Evolutionary conservation across 768 basidiomycete species (phyloP).

Genomic region (Lepiota brunneoincarnata): DNA sequence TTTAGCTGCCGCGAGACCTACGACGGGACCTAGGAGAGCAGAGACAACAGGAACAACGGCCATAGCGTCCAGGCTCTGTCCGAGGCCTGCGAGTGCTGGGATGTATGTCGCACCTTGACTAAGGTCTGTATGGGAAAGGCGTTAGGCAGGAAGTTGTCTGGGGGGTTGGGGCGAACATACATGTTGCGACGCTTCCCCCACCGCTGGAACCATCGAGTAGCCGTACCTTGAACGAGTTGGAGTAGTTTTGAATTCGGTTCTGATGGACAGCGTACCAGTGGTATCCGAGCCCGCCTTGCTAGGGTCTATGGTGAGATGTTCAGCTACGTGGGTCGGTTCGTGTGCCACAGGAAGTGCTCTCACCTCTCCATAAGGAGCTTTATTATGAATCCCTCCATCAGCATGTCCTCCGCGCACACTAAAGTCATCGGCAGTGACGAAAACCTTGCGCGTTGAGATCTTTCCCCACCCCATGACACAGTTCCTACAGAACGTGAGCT

Average conservation of each 20-base stretch:
- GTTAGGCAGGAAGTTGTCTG: neutral
- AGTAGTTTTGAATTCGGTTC: neutral
- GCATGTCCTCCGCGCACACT: conserved; percentile 42
- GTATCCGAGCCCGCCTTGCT: conserved; percentile 32
- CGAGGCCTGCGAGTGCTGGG: conserved; percentile 31
- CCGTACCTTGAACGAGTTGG: conserved; percentile 26
- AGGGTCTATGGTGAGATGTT: conserved; percentile 21
- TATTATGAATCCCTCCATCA: conserved; percentile 37
- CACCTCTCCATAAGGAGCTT: conserved; percentile 40
- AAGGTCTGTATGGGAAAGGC: conserved; percentile 23
- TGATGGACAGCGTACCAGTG: conserved; percentile 25
- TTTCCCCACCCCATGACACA: conserved; percentile 36
- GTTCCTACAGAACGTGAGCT: conserved; percentile 23
- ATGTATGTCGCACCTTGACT: conserved; percentile 37
- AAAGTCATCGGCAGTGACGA: conserved; percentile 39
- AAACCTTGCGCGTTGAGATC: conserved; percentile 31
- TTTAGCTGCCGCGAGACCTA: conserved; percentile 39
- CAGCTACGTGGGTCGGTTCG: neutral
- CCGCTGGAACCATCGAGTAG: conserved; percentile 41
- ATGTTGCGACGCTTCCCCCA: conserved; percentile 38
- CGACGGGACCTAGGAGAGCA: conserved; percentile 37
- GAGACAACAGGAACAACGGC: conserved; percentile 36
- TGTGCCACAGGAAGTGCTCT: neutral
- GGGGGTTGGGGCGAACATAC: conserved; percentile 17
- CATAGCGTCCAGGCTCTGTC: conserved; percentile 35